Conservation (phyloP, 257 asterid species). For the Fraxinus pennsylvanica region DNA sequence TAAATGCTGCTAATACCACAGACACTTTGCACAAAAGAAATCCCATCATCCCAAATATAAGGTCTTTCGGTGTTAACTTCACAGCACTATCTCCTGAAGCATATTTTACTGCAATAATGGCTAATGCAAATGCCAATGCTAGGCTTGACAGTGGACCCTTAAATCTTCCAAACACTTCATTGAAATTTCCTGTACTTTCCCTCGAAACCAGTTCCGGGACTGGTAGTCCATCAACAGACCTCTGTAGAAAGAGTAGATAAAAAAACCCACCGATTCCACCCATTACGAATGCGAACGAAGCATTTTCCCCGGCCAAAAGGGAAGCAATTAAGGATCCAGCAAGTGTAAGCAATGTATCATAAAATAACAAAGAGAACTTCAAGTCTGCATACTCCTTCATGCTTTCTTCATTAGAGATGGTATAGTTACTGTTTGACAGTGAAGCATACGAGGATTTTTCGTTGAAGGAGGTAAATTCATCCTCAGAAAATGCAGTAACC, state of each 20-base stretch:
- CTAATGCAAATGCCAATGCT: constrained; percentile 48
- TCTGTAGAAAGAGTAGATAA: constrained; percentile 66
- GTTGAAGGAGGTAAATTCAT: constrained; percentile 26
- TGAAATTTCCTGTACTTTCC: constrained; percentile 26
- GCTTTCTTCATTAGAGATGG: constrained; percentile 58
- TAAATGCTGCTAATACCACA: constrained; percentile 70
- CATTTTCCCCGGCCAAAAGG: constrained; percentile 41
- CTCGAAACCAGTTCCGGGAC: constrained; percentile 41
- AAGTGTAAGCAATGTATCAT: constrained; percentile 57
- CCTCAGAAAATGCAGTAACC: constrained; percentile 46
- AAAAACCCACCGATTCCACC: constrained; percentile 78
- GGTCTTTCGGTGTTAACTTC: constrained; percentile 57
- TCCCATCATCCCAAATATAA: constrained; percentile 73
- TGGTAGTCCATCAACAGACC: constrained; percentile 68
- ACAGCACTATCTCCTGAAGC: constrained; percentile 47
- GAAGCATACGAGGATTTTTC: constrained; percentile 24
- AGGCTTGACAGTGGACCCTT: constrained; percentile 44
- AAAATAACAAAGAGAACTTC: constrained; percentile 65
- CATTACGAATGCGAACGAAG: constrained; percentile 52
- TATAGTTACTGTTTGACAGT: constrained; percentile 20
- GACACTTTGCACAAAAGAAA: constrained; percentile 80
- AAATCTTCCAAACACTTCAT: constrained; percentile 35
- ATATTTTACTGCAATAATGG: constrained; percentile 39
- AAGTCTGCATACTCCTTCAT: constrained; percentile 78
- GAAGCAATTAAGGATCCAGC: constrained; percentile 58